Base-by-base conservation (phyloP, 1,284 basidiomycete species). In the Wallemia hederae region DNA sequence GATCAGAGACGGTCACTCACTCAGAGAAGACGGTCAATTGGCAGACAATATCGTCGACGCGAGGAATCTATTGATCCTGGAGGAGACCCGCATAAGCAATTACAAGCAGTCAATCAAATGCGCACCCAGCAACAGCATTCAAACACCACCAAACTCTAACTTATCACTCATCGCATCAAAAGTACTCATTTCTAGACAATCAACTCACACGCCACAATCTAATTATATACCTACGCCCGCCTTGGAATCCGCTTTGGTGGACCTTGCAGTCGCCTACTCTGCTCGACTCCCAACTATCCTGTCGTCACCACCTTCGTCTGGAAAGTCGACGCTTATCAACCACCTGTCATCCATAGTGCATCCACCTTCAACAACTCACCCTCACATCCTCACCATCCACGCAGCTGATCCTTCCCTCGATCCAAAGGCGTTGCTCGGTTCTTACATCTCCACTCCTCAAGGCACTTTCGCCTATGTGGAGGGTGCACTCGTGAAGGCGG, bases 401-500 rank as follows among this genome's bases (percentile, higher is more conserved):
- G 80, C 97, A 34, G 87, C 89, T 2, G 91, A 94, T 66, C 90
- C 88, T 0, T 94, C 86, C 1, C 78, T 99, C 60, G 94, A 99
- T 68, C 83, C 92, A 31, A 86, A 94, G 59, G 83, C 89, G 0
- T 77, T 99, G 0, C 77, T 99, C 29, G 94, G 94, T 3, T 92
- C 89, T 1, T 94, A 97, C 63, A 75, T 89, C 1, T 94, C 92
- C 0, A 96, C 91, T 0, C 76, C 84, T 0, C 82, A 78, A 1
- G 94, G 94, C 11, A 81, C 81, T 0, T 99, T 98, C 66, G 87
- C 92, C 67, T 98, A 91, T 85, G 85, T 85, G 69, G 91, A 98
- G 65, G 94, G 94, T 14, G 84, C 91, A 0, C 75, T 99, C 57
- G 82, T 92, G 3, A 83, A 85, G 58, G 85, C 92, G 0, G 83